phyloP scores from a whole-genome alignment of 257 asterid species.

The Primulina huaijiensis region DNA sequence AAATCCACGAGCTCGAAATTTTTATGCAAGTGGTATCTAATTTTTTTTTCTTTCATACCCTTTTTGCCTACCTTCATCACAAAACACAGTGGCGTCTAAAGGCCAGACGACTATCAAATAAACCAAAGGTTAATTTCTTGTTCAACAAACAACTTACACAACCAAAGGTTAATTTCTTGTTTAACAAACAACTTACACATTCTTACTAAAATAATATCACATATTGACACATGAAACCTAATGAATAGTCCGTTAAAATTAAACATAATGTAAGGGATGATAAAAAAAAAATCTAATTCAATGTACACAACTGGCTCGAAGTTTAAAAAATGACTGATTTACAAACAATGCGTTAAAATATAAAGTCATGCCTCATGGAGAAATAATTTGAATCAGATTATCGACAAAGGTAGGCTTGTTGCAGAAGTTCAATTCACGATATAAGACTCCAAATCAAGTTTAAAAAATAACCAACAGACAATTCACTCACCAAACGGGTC shows the following conservation, averaged over 20 bases:
- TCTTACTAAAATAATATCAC: not conserved
- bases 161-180: not conserved
- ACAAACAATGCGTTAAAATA: not conserved
- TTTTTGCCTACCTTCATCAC: not conserved
- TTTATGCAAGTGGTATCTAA: not conserved
- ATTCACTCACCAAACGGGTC: conserved; percentile 47
- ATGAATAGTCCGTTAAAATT: not conserved
- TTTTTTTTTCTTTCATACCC: not conserved
- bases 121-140: not conserved
- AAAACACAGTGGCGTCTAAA: not conserved
- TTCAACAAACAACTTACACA: not conserved
- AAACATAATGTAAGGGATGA: not conserved
- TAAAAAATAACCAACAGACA: not conserved
- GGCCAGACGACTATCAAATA: not conserved
- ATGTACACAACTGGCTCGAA: not conserved
- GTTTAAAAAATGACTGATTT: not conserved
- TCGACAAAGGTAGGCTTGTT: not conserved
- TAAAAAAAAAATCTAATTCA: not conserved
- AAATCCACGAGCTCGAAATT: not conserved
- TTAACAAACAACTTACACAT: not conserved
- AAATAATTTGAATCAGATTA: not conserved
- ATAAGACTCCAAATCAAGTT: conserved; percentile 13
- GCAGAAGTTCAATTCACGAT: not conserved
- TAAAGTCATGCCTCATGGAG: conserved; percentile 2
- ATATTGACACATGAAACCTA: not conserved